phyloP scores from a whole-genome alignment of 2,329 filamentous ascomycete species.

The Ophiostoma ulmi region DNA sequence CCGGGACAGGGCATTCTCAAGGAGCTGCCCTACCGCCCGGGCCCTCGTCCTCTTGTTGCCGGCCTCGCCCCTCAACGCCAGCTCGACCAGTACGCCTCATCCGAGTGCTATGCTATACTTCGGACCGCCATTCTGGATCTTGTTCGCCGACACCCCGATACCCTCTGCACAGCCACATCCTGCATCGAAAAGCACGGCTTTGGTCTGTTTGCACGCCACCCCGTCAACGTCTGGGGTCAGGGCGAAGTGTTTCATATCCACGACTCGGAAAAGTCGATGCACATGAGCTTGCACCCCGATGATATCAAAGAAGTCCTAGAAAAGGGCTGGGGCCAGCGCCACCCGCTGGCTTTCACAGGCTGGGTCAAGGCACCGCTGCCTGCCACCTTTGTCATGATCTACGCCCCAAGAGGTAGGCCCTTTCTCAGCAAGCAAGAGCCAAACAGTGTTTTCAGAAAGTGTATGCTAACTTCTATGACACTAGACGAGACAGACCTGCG shows the following conservation, averaged over 20 bases:
- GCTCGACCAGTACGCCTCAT: conserved; percentile 58
- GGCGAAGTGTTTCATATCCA: conserved; percentile 84
- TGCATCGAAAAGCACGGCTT: conserved; percentile 80
- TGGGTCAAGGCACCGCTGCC: conserved; percentile 66
- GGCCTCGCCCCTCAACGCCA: conserved; percentile 82
- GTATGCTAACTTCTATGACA: neutral
- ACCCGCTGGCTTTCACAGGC: conserved; percentile 61
- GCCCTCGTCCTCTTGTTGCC: conserved; percentile 60
- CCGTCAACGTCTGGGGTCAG: conserved; percentile 64
- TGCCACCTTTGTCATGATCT: conserved; percentile 72
- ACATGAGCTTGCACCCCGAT: conserved; percentile 72
- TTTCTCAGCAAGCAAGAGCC: too few species aligned
- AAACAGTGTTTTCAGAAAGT: too few species aligned
- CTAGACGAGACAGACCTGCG: conserved; percentile 60
- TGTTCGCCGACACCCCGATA: conserved; percentile 37
- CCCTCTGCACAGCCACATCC: conserved; percentile 59
- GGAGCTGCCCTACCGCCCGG: conserved; percentile 55
- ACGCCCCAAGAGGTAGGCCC: conserved; percentile 59
- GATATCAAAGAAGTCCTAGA: conserved; percentile 68
- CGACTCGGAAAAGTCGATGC: conserved; percentile 68
- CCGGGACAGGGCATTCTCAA: conserved; percentile 56
- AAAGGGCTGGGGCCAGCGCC: conserved; percentile 72
- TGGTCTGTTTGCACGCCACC: conserved; percentile 64
- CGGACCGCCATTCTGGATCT: conserved; percentile 50
- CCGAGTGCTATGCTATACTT: conserved; percentile 51